A percentile compares a stretch with the other conserved stretches of the same genome.
These are phyloP conservation scores for Diutina scorzettiae DNA, from an alignment of 1,139 yeast genomes.

Conservation along the genomic window DNA sequence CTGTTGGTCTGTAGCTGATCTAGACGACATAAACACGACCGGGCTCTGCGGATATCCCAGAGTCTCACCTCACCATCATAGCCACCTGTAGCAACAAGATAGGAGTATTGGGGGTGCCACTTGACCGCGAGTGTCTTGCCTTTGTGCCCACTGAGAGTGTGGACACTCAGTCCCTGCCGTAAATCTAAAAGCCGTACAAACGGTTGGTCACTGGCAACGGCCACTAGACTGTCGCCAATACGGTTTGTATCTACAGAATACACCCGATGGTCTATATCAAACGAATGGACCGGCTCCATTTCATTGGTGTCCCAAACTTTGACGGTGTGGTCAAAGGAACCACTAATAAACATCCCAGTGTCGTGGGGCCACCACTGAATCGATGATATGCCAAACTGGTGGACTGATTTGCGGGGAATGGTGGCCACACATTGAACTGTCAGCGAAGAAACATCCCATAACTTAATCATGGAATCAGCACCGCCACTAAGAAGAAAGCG, in stretches of 20 bases:
- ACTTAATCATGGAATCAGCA: slow-evolving; percentile 59
- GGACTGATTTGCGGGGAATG: slow-evolving; percentile 45
- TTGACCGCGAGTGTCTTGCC: slow-evolving; percentile 53
- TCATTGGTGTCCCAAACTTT: slow-evolving; percentile 75
- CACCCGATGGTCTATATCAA: slow-evolving; percentile 40
- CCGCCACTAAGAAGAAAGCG: slow-evolving; percentile 58
- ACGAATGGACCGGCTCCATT: slow-evolving; percentile 51
- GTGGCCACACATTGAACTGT: slow-evolving; percentile 18
- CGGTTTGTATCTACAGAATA: slow-evolving; percentile 40
- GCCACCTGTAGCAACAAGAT: slow-evolving; percentile 65
- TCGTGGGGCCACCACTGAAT: slow-evolving; percentile 87
- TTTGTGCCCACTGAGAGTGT: slow-evolving; percentile 53
- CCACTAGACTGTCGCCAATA: slow-evolving; percentile 33
- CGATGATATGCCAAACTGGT: slow-evolving; percentile 61
- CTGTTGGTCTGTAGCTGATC: slow-evolving; percentile 35
- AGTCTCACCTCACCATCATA: slow-evolving; percentile 55
- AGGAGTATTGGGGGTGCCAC: slow-evolving; percentile 63
- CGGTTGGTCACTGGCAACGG: slow-evolving; percentile 62
- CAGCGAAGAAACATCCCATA: slow-evolving; percentile 38
- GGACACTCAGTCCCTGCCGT: slow-evolving; percentile 58
- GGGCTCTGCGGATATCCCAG: slow-evolving; percentile 70
- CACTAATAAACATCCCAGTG: slow-evolving; percentile 73
- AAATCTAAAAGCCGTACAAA: slow-evolving; percentile 62
- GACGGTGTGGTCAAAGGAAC: slow-evolving; percentile 69
- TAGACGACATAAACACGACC: slow-evolving; percentile 49